These are phyloP conservation scores for Penicillium sp. DNA, from an alignment of 2,329 filamentous ascomycete species.

Conservation along the genomic window DNA sequence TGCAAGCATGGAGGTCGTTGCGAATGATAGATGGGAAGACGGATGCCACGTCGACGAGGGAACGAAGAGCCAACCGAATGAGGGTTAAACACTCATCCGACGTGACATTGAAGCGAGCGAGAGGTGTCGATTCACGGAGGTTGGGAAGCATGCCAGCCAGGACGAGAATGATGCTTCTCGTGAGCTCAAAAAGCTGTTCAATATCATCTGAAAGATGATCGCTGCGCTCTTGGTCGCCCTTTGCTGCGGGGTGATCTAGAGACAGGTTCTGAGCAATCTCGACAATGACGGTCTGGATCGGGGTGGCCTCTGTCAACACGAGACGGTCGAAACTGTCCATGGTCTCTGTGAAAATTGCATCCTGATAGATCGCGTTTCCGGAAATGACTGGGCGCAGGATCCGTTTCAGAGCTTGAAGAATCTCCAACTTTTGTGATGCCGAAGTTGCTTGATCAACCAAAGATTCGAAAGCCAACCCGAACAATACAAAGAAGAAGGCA, in stretches of 20 bases:
- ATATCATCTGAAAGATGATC: constrained; percentile 93
- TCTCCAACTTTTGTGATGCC: constrained; percentile 76
- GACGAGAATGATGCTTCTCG: constrained; percentile 90
- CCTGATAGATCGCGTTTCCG: constrained; percentile 92
- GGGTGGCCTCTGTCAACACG: constrained; percentile 82
- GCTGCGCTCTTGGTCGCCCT: constrained; percentile 60
- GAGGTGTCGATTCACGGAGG: constrained; percentile 51
- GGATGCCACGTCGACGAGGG: constrained; percentile 88
- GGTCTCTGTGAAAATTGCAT: constrained; percentile 92
- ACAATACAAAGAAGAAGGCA: constrained; percentile 97
- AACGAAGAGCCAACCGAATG: constrained; percentile 73
- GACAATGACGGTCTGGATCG: constrained; percentile 88
- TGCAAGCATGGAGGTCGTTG: constrained; percentile 91
- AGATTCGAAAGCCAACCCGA: constrained; percentile 93
- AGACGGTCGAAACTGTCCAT: constrained; percentile 94
- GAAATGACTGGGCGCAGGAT: constrained; percentile 92
- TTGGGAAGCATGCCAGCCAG: constrained; percentile 84
- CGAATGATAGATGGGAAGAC: constrained; percentile 97
- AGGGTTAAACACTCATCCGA: constrained; percentile 77
- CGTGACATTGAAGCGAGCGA: constrained; percentile 71
- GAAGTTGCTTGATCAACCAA: constrained; percentile 76
- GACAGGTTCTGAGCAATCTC: constrained; percentile 89
- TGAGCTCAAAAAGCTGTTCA: constrained; percentile 95
- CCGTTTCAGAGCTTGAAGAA: constrained; percentile 86
- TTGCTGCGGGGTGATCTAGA: constrained; percentile 84